A percentile compares a stretch with the other conserved stretches of the same genome.
Evolutionary conservation across 352 stramenopile species (phyloP).

Genomic region (Blastocystis hominis): DNA sequence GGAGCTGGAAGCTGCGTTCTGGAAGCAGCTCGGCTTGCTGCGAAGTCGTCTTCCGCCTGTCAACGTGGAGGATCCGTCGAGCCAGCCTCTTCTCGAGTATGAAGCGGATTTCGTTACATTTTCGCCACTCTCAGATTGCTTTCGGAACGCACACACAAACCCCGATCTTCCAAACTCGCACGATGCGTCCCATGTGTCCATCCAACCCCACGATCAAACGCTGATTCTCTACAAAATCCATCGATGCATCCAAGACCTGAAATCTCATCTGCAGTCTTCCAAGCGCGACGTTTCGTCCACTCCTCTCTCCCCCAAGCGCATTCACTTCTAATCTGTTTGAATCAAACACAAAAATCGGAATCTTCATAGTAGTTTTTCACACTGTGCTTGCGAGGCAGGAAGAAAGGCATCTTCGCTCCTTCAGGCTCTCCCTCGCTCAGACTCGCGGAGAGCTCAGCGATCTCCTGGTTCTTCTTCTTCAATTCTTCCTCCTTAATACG

Average conservation of each 20-base stretch:
- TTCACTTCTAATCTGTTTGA: neutral
- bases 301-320: neutral
- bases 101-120: neutral
- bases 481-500: slow-evolving; percentile 1
- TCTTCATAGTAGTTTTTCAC: slow-evolving; percentile 42
- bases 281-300: neutral
- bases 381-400: slow-evolving; percentile 45
- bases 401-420: slow-evolving; percentile 53
- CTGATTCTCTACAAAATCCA: neutral
- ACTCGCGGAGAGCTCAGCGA: neutral
- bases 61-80: neutral
- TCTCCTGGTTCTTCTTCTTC: slow-evolving; percentile 6
- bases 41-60: neutral
- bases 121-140: neutral
- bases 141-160: neutral
- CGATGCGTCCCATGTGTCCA: no score
- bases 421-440: neutral
- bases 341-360: neutral
- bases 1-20: neutral
- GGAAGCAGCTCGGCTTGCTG: neutral
- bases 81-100: neutral
- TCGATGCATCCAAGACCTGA: neutral
- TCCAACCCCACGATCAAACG: neutral
- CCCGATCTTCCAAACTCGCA: no score
- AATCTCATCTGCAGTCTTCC: neutral